Base-by-base conservation (phyloP, 202 grass and related monocot species). In the Setaria viridis region DNA sequence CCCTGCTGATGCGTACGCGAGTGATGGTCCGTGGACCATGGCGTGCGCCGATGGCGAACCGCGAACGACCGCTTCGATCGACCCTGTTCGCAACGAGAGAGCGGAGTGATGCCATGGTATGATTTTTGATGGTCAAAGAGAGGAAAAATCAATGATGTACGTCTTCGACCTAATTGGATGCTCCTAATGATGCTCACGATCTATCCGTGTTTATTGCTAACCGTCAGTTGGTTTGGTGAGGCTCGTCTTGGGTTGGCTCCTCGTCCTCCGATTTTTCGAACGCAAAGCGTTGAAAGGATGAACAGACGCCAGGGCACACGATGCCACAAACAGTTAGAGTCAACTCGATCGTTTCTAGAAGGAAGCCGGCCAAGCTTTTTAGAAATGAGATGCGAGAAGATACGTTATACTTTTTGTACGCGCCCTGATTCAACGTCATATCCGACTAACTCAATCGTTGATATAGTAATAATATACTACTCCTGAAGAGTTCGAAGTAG, bases 21-120 rank as follows among this genome's bases (percentile, higher is more conserved):
- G 68, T 20, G 56, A 80, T 32, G 57, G 74, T 74, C 79, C 49
- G 16, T 46, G 69, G 77, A 20, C 67, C 65, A 19, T 29, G 43
- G 62, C 16, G 11, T 7, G 12, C 15, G 34, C 70, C 43, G 84
- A 87, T 37, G 10, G 80, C 51, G 88, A 87, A 69, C 80, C 60
- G 51, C 80, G 59, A 80, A 75, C 88, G n/a, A 42, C 73, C 37
- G 56, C 7, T 17, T 10, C 54, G 65, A 20, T 3, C 45, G 66
- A 20, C 10, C 48, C 10, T 46, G 82, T 54, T 20, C 5, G 67
- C 30, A 60, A 46, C 9, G 43, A 34, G 72, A 3, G 71, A 4
- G 50, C 46, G 66, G 9, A 77, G 12, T 30, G 45, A 19, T 1
- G 42, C 0, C 11, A 6, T 20, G 72, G 19, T 1, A 4, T 34